Conservation (phyloP, 345 rosid genomes). For the Populus simonii region DNA sequence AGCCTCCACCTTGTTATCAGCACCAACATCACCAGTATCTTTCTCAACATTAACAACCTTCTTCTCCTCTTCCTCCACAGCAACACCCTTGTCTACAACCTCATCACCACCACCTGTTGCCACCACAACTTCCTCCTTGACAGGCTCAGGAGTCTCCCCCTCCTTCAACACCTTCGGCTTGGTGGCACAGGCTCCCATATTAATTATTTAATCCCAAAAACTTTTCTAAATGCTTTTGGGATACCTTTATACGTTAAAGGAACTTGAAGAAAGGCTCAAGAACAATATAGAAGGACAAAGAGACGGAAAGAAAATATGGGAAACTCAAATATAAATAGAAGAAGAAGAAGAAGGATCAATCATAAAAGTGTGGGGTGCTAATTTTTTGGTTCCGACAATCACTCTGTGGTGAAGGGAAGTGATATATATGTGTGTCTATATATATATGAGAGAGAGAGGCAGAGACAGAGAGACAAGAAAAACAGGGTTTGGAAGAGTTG, state of each 20-base stretch:
- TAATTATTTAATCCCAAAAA: not conserved
- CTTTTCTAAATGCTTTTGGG: not conserved
- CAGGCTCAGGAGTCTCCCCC: conserved; percentile 18
- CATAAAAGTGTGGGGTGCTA: not conserved
- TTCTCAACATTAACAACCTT: conserved; percentile 23
- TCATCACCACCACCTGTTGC: conserved; percentile 5
- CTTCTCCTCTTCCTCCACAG: conserved; percentile 24
- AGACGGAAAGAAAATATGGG: not conserved
- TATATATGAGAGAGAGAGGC: not conserved
- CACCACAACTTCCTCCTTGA: conserved; percentile 13
- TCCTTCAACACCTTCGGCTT: conserved; percentile 48
- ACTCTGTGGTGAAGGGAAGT: conserved; percentile 22
- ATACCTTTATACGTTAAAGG: not conserved
- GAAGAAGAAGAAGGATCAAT: not conserved
- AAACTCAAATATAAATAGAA: not conserved
- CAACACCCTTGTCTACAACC: not conserved
- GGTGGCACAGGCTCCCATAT: conserved; percentile 37
- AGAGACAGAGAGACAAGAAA: conserved; percentile 20
- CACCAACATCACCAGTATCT: conserved; percentile 6
- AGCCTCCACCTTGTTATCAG: conserved; percentile 4
- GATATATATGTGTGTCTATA: not conserved
- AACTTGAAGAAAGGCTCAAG: not conserved
- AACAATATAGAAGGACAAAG: not conserved
- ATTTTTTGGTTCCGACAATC: conserved; percentile 28
- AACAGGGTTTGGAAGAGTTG: conserved; percentile 13